These are phyloP conservation scores for Monosporascus sp. DNA, from an alignment of 2,329 filamentous ascomycete genomes.

Conservation along the genomic window DNA sequence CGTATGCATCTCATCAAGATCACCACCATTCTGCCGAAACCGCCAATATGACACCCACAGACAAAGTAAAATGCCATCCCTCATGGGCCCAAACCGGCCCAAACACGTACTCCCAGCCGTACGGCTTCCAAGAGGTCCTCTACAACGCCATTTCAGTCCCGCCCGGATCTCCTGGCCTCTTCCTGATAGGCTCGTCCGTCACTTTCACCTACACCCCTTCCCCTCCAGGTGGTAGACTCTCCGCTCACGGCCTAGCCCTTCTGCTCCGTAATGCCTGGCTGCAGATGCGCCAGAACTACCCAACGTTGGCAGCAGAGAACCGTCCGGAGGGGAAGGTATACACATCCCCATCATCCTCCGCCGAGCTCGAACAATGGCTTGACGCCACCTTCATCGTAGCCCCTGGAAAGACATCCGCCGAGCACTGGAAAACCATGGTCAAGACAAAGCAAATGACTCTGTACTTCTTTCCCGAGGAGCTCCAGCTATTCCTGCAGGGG, in stretches of 20 bases:
- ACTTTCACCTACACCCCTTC: constrained; percentile 5
- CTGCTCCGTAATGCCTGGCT: constrained; percentile 6
- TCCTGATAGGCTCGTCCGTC: constrained; percentile 5
- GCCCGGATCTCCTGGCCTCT: constrained; percentile 5
- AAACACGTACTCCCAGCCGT: constrained; percentile 5
- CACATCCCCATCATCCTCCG: constrained; percentile 4
- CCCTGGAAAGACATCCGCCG: constrained; percentile 1
- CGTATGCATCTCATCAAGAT: too few relatives aligned
- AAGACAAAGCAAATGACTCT: constrained; percentile 7
- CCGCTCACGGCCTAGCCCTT: background rate
- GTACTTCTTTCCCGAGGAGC: constrained; percentile 5
- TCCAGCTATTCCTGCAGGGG: constrained; percentile 6
- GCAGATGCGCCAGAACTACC: constrained; percentile 6
- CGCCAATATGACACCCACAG: background rate
- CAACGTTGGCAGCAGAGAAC: constrained; percentile 5
- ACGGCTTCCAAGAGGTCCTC: constrained; percentile 8
- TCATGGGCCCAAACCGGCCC: constrained; percentile 6
- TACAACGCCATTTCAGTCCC: constrained; percentile 8
- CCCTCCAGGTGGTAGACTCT: background rate
- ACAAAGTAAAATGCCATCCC: constrained; percentile 4
- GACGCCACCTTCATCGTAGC: constrained; percentile 5
- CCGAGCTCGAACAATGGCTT: constrained; percentile 6
- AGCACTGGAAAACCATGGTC: constrained; percentile 4
- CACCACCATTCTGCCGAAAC: too few relatives aligned
- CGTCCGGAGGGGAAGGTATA: constrained; percentile 5